A percentile compares a stretch with the other conserved stretches of the same genome.
phyloP scores from a whole-genome alignment of 1,139 yeast genomes.

The Geotrichum reessii region DNA sequence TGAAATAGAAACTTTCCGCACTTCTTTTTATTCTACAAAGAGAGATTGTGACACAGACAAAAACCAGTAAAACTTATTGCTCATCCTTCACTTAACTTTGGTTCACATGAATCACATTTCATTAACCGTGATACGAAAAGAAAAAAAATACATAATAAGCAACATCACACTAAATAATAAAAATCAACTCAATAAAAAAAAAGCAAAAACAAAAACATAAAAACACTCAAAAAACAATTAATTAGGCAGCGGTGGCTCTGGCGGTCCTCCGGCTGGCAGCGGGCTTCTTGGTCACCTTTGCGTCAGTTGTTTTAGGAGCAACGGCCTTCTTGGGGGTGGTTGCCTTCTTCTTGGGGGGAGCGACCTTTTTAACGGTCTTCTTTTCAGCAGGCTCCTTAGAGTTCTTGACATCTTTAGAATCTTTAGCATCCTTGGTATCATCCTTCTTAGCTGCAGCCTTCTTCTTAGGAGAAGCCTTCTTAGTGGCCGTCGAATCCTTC shows the following conservation, averaged over 20 bases:
- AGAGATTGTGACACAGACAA: not conserved
- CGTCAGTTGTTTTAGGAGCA: conserved; percentile 25
- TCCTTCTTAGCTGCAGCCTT: conserved; percentile 39
- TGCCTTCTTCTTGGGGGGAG: conserved; percentile 26
- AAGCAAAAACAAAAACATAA: not conserved
- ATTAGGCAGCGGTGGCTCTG: not conserved
- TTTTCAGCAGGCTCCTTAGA: conserved; percentile 27
- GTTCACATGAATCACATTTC: not conserved
- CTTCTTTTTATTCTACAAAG: not conserved
- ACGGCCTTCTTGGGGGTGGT: conserved; percentile 32
- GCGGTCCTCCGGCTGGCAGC: conserved; percentile 21
- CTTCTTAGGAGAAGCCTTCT: conserved; percentile 74
- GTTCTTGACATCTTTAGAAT: conserved; percentile 23
- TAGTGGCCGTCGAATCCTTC: conserved; percentile 48
- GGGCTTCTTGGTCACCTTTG: conserved; percentile 26
- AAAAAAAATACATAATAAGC: not conserved
- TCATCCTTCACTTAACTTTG: not conserved
- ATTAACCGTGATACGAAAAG: not conserved
- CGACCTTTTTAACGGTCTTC: conserved; percentile 30
- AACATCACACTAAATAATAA: not conserved
- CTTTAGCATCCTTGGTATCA: conserved; percentile 29
- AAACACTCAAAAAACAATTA: not conserved
- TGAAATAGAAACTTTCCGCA: not conserved
- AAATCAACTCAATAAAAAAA: not conserved
- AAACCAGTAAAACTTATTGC: not conserved